A percentile compares a stretch with the other conserved stretches of the same genome.
phyloP scores from a whole-genome alignment of 495 filamentous ascomycete genomes.

The Xylaria nigripes region DNA sequence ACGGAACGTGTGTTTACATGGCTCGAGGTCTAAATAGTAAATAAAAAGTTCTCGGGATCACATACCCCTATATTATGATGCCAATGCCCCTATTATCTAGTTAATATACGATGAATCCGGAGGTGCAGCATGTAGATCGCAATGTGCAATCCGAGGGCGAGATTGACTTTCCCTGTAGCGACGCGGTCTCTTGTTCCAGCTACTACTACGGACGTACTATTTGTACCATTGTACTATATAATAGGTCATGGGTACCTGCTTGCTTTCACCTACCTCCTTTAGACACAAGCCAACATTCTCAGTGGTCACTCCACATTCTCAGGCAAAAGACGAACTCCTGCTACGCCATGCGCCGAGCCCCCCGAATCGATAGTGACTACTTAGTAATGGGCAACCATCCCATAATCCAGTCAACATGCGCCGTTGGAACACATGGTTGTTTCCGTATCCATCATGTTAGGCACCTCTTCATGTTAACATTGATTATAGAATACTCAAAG shows the following conservation, averaged over 20 bases:
- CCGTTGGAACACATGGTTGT: background rate
- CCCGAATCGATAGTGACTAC: background rate
- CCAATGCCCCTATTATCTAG: background rate
- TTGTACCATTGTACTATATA: too few relatives aligned
- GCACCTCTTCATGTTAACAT: too few relatives aligned
- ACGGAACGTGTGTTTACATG: background rate
- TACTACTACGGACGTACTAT: background rate
- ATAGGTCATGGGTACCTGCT: background rate
- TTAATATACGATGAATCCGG: background rate
- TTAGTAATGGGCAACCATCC: background rate
- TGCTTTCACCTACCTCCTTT: background rate
- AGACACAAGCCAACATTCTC: background rate
- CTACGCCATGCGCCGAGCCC: constrained; percentile 9
- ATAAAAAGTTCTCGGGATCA: background rate
- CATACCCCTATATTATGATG: too few relatives aligned
- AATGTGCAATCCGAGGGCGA: background rate
- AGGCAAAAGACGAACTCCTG: background rate
- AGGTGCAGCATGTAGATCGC: background rate
- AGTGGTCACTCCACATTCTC: background rate
- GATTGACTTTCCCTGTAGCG: background rate
- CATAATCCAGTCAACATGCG: constrained; percentile 6
- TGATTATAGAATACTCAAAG: background rate
- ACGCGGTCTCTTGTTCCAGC: too few relatives aligned
- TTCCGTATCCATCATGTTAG: too few relatives aligned
- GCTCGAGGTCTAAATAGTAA: constrained; percentile 1